Evolutionary conservation across 1,284 basidiomycete species (phyloP).

Genomic region (Neonothopanus nambi): DNA sequence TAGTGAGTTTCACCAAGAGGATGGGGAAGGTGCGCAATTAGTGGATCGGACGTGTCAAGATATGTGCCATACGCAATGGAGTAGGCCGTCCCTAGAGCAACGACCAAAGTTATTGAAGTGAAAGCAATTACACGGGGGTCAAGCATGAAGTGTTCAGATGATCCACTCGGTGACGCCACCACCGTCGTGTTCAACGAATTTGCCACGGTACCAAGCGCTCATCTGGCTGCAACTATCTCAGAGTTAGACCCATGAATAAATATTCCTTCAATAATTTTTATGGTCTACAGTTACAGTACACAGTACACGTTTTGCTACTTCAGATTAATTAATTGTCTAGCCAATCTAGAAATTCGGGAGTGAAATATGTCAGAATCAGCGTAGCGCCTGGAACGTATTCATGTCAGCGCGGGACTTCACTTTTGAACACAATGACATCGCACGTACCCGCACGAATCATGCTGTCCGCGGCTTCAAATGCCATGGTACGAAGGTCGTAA

Average conservation of each 20-base stretch:
- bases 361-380: conserved; percentile 92
- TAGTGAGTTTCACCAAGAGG: conserved; percentile 65
- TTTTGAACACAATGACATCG: conserved; percentile 6
- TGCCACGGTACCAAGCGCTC: background rate
- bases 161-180: background rate
- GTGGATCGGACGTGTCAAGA: conserved; percentile 71
- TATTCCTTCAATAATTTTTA: background rate
- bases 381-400: conserved; percentile 64
- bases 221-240: too few relatives aligned
- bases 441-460: conserved; percentile 86
- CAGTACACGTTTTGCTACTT: background rate
- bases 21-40: conserved; percentile 67
- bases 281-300: too few relatives aligned
- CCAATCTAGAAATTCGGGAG: conserved; percentile 94
- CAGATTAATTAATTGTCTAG: conserved; percentile 53
- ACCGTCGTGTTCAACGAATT: background rate
- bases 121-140: conserved; percentile 35
- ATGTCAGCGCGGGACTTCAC: conserved; percentile 17
- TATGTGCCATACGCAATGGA: conserved; percentile 48
- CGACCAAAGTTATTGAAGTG: conserved; percentile 30
- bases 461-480: conserved; percentile 88
- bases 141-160: conserved; percentile 21
- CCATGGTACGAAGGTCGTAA: conserved; percentile 90
- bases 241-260: too few relatives aligned
- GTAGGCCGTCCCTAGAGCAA: conserved; percentile 40